These are phyloP conservation scores for Intubia oerlemansii DNA, from an alignment of 2,329 filamentous ascomycete species.

Conservation along the genomic window DNA sequence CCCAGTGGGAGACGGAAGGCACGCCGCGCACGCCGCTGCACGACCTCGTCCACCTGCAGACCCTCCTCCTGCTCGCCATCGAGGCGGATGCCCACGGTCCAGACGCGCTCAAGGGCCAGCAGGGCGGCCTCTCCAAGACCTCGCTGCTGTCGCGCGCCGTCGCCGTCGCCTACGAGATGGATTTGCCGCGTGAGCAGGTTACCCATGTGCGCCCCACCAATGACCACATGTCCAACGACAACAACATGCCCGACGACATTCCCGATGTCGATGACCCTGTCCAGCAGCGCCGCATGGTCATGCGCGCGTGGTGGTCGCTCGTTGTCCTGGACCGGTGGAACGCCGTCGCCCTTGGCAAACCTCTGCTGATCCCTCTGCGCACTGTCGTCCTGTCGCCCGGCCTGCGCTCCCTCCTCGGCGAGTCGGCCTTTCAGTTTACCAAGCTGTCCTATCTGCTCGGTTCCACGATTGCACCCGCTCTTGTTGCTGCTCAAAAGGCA, in stretches of 20 bases:
- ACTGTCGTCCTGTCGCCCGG: constrained; percentile 37
- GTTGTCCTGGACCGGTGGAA: constrained; percentile 55
- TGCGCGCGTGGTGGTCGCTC: constrained; percentile 51
- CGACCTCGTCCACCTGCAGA: constrained; percentile 41
- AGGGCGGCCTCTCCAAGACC: constrained; percentile 25
- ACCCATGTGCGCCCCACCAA: no score
- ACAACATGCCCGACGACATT: constrained; percentile 27
- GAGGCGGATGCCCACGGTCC: constrained; percentile 37
- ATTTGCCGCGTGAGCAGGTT: constrained; percentile 27
- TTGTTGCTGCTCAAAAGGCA: not conserved
- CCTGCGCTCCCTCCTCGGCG: constrained; percentile 38
- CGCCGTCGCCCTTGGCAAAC: constrained; percentile 42
- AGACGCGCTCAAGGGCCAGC: constrained; percentile 17
- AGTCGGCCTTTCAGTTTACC: constrained; percentile 39
- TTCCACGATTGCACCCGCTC: constrained; percentile 18
- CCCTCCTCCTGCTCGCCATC: constrained; percentile 42
- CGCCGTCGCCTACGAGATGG: constrained; percentile 42
- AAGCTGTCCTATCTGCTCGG: constrained; percentile 30
- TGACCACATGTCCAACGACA: constrained; percentile 12
- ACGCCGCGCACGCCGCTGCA: constrained; percentile 17
- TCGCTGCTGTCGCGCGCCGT: constrained; percentile 43
- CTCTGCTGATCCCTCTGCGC: constrained; percentile 39
- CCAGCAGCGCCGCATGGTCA: constrained; percentile 5
- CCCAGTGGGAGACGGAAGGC: constrained; percentile 27
- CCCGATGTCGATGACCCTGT: constrained; percentile 29